A percentile compares a stretch with the other conserved stretches of the same genome.
These are phyloP conservation scores for Aspergillus sp. DNA, from an alignment of 2,329 filamentous ascomycete genomes.

Conservation along the genomic window DNA sequence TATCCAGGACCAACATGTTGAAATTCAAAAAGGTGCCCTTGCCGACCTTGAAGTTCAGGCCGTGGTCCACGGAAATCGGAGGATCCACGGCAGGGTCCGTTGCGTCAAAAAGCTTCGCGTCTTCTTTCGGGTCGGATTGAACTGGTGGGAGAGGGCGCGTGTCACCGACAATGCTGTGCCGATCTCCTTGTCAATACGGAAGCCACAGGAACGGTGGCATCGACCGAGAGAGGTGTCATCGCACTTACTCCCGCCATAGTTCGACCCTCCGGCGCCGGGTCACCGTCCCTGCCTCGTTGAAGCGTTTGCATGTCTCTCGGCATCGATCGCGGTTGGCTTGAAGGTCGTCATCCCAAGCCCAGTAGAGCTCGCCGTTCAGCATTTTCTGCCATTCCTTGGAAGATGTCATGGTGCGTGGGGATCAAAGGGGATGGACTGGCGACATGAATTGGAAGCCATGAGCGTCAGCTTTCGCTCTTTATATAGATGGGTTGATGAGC, in stretches of 20 bases:
- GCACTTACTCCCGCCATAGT: conserved; percentile 26
- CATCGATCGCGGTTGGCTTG: conserved; percentile 28
- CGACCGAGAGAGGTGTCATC: not conserved
- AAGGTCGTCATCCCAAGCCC: conserved; percentile 26
- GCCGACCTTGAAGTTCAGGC: conserved; percentile 63
- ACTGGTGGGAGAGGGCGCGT: conserved; percentile 24
- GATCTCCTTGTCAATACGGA: not conserved
- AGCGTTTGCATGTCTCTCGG: conserved; percentile 25
- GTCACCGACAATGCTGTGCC: conserved; percentile 23
- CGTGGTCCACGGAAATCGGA: conserved; percentile 64
- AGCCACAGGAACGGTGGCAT: not conserved
- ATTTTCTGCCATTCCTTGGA: conserved; percentile 31
- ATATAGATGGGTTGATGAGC: not conserved
- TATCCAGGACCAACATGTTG: conserved; percentile 58
- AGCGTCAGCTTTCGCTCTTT: not conserved
- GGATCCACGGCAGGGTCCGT: conserved; percentile 58
- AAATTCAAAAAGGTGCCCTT: conserved; percentile 48
- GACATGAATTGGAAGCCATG: not conserved
- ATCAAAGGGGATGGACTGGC: not conserved
- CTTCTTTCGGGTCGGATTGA: conserved; percentile 17
- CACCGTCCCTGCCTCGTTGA: conserved; percentile 23
- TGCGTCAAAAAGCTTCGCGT: conserved; percentile 23
- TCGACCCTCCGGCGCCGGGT: conserved; percentile 25
- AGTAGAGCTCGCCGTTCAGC: conserved; percentile 29
- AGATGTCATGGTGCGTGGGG: conserved; percentile 13